Evolutionary conservation across 345 rosid genomes (phyloP), one percentile per base, ranked within the genome.

Genomic region (Eutrema yunnanense): DNA sequence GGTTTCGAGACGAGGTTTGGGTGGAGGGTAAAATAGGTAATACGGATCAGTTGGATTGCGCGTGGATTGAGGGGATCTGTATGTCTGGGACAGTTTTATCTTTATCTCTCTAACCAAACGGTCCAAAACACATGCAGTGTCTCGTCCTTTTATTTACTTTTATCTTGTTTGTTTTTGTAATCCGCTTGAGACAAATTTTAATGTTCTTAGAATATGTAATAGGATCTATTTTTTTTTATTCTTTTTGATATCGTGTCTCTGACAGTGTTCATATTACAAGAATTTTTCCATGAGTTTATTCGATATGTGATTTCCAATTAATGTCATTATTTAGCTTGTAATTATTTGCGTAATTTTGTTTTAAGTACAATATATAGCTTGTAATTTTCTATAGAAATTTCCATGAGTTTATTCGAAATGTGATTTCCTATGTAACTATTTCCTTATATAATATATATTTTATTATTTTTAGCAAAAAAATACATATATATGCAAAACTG

Each of bases 101-200:
- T 69, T 63, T 69, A 47, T 12, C 65, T 54, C 36, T 37, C 29
- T 62, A 62, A 47, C 79, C 74, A 76, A 76, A 76, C 71, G 71
- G 37, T 70, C 79, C 55, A 56, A 76, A 63, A 76, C 79, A 76
- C 54, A 69, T 76, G 79, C 79, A 69, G 71, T 76, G 75, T 76
- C 61, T 56, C 47, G 75, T 76, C 75, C 71, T 38, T 62, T 68
- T 75, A 16, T 52, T 61, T 44, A 36, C 48, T 62, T 44, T 38
- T 36, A 1, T 63, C 53, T 48, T 55, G 7, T 55, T 16, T 54
- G 43, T 34, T 64, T 73, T 56, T 57, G 69, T 36, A 54, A 53
- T 75, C 57, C 57, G 70, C 57, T 47, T 47, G 33, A 43, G 78
- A 63, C 75, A 70, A 76, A 48, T 70, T 76, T 48, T 13, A 63